A percentile compares a stretch with the other conserved stretches of the same genome.
Evolutionary conservation across 1,139 yeast genomes (phyloP).

Genomic region (Meyerozyma athensensis): DNA sequence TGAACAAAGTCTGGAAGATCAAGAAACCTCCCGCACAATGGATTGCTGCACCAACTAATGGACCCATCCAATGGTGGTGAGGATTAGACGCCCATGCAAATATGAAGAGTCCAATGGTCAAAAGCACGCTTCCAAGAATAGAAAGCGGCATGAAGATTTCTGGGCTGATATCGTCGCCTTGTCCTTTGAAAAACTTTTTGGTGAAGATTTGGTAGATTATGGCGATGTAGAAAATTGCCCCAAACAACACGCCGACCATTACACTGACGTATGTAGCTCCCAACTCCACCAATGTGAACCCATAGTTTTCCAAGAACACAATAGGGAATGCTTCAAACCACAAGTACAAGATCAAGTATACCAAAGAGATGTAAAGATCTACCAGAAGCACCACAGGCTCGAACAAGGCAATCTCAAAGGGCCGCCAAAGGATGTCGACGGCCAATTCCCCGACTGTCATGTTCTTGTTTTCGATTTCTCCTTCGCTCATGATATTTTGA

Average conservation of each 20-base stretch:
- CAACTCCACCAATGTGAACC: conserved; percentile 45
- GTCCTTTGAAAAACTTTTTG: conserved; percentile 17
- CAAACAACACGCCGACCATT: conserved; percentile 37
- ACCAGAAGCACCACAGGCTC: conserved; percentile 46
- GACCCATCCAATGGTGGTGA: conserved; percentile 39
- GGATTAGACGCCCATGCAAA: conserved; percentile 48
- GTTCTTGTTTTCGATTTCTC: conserved; percentile 21
- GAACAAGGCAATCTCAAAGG: conserved; percentile 36
- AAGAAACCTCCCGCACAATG: conserved; percentile 36
- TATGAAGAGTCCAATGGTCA: conserved; percentile 44
- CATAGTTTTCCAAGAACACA: conserved; percentile 39
- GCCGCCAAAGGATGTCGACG: conserved; percentile 46
- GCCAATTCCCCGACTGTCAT: conserved; percentile 20
- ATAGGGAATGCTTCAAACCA: conserved; percentile 64
- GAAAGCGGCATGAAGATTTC: conserved; percentile 42
- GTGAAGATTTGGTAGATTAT: conserved; percentile 22
- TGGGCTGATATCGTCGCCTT: conserved; percentile 30
- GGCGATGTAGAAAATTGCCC: conserved; percentile 21
- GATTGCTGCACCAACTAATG: conserved; percentile 37
- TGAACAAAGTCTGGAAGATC: conserved; percentile 37
- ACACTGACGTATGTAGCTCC: conserved; percentile 46
- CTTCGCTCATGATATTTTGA: conserved; percentile 23
- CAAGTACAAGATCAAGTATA: conserved; percentile 50
- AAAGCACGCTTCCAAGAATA: conserved; percentile 35
- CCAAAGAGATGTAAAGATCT: conserved; percentile 47